Percentiles rank a stretch among this genome's conserved stretches.
Evolutionary conservation across 495 filamentous ascomycete species (phyloP).

Genomic region (Evansstolkia leycettana): DNA sequence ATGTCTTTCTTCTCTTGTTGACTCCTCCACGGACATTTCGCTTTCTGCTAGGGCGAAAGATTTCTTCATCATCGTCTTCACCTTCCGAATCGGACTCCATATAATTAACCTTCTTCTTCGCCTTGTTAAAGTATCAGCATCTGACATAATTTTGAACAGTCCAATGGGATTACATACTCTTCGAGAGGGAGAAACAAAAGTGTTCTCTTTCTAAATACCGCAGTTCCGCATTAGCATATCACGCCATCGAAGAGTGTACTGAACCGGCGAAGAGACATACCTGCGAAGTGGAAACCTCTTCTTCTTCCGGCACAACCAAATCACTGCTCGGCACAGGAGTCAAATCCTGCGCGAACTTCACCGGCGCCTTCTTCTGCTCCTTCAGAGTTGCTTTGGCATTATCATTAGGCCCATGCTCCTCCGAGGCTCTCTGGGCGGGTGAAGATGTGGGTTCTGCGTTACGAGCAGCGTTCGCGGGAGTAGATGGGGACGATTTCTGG

Average conservation of each 20-base stretch:
- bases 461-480: slow-evolving; percentile 17
- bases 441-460: slow-evolving; percentile 26
- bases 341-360: slow-evolving; percentile 32
- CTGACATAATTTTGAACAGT: not conserved
- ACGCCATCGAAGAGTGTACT: too few species aligned
- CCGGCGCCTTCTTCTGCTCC: slow-evolving; percentile 9
- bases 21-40: slow-evolving; percentile 19
- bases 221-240: not conserved
- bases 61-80: slow-evolving; percentile 43
- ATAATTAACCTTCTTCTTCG: slow-evolving; percentile 35
- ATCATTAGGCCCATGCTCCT: slow-evolving; percentile 8
- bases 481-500: slow-evolving; percentile 46
- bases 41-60: slow-evolving; percentile 30
- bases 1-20: slow-evolving; percentile 40
- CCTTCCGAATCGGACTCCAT: slow-evolving; percentile 39
- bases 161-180: slow-evolving; percentile 22
- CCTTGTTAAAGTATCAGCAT: slow-evolving; percentile 15
- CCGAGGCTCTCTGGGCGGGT: slow-evolving; percentile 29
- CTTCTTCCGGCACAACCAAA: slow-evolving; percentile 27
- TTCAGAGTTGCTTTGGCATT: slow-evolving; percentile 1
- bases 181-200: slow-evolving; percentile 30
- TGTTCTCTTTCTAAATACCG: slow-evolving; percentile 7
- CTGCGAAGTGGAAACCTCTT: too few species aligned
- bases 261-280: too few species aligned
- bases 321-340: slow-evolving; percentile 81